phyloP scores from a whole-genome alignment of 768 basidiomycete genomes.

The Auricularia heimuer region DNA sequence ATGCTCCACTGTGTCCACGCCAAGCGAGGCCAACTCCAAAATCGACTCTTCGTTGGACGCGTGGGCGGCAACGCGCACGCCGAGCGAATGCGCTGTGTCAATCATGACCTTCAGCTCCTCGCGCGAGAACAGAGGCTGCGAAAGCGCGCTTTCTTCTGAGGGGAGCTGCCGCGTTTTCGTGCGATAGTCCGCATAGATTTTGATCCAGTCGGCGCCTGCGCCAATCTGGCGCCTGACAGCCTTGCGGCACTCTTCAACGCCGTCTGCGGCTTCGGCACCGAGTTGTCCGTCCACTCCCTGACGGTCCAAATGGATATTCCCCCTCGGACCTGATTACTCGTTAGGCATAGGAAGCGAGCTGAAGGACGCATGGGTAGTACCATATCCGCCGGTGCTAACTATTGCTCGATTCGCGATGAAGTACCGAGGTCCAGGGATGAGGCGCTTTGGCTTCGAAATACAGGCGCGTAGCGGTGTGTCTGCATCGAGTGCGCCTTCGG shows the following conservation, averaged over 20 bases:
- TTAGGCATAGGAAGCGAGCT: background rate
- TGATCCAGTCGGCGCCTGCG: constrained; percentile 60
- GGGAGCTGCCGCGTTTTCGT: constrained; percentile 19
- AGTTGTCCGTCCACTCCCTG: constrained; percentile 48
- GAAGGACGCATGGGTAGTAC: constrained; percentile 18
- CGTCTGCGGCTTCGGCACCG: constrained; percentile 52
- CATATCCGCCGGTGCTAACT: constrained; percentile 51
- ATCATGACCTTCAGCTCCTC: constrained; percentile 41
- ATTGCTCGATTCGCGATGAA: constrained; percentile 53
- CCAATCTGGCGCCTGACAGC: constrained; percentile 54
- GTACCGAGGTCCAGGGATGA: constrained; percentile 54
- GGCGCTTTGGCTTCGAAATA: constrained; percentile 33
- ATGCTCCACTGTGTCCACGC: constrained; percentile 51
- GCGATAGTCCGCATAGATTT: constrained; percentile 27
- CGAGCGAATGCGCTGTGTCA: constrained; percentile 38
- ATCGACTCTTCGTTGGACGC: constrained; percentile 30
- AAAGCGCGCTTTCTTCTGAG: constrained; percentile 22
- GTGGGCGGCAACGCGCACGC: constrained; percentile 52
- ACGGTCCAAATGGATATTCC: constrained; percentile 30
- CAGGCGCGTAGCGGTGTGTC: constrained; percentile 50
- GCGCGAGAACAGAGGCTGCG: constrained; percentile 33
- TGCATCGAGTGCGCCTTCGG: constrained; percentile 55
- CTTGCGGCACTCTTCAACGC: constrained; percentile 41
- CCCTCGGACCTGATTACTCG: constrained; percentile 40
- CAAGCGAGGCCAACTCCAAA: constrained; percentile 18